Base-by-base conservation (phyloP, 176 grass and related monocot genomes). In the Oryza officinalis region DNA sequence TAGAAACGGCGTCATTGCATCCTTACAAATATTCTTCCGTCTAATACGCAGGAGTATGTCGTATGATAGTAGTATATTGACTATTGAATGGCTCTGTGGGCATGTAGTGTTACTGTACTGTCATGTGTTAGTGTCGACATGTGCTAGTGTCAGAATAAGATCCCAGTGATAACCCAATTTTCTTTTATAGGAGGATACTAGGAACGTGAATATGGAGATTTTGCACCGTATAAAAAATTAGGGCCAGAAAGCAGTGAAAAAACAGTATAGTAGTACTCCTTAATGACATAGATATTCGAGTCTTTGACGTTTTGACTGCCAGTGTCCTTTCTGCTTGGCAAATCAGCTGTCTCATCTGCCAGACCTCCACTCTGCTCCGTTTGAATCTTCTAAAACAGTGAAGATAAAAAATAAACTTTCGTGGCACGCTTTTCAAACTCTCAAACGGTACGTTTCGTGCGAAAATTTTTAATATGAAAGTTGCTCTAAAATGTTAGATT, bases 231-330 rank as follows among this genome's bases (percentile, higher is more conserved):
- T 41, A 27, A 38, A 46, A 65, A 77, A 30, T 65, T 20, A 54
- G 43, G 6, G 18, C 22, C 41, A 37, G 11, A 63, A 33, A 71
- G 6, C 8, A 13, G 7, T 2, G 74, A 14, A 75, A 20, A 46
- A 14, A n/a, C 9, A 35, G 10, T 15, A 31, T 41, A 12, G 12
- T 27, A n/a, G 15, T 65, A n/a, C 37, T 8, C 18, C 14, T 33
- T 33, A 32, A 71, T 18, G 2, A 8, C 74, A 22, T 90, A 46
- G 12, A 83, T 63, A 31, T 68, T 45, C 68, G 80, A 43, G 88
- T 65, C 84, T 31, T 72, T 52, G 83, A 77, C 54, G 79, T 77
- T 86, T 90, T 73, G 80, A 87, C 88, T 28, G 69, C 2, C 41
- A 26, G 46, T 0, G 71, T 32, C 63, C 71, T 82, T 87, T 76